phyloP scores from a whole-genome alignment of 345 rosid genomes.

The Camelina sativa region DNA sequence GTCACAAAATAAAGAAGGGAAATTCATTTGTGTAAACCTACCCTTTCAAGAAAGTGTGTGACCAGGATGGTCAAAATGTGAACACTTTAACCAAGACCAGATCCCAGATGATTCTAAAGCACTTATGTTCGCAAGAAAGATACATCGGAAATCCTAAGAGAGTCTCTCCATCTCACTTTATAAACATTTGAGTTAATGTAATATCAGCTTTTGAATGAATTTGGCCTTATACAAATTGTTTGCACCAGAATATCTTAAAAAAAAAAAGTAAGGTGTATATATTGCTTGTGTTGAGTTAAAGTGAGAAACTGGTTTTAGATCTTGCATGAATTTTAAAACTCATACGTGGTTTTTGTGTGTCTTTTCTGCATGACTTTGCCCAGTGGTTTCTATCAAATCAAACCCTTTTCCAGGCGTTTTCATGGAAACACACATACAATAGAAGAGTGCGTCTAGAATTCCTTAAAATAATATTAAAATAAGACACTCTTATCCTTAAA shows the following conservation, averaged over 20 bases:
- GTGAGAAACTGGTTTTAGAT: conserved; percentile 28
- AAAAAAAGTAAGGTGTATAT: background rate
- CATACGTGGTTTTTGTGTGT: conserved; percentile 3
- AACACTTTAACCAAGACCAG: conserved; percentile 40
- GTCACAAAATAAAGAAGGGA: conserved; percentile 3
- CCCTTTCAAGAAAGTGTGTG: conserved; percentile 40
- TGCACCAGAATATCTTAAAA: background rate
- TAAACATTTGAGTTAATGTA: background rate
- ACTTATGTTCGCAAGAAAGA: conserved; percentile 5
- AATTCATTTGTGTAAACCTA: conserved; percentile 23
- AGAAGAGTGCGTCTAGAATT: conserved; percentile 26
- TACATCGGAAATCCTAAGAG: conserved; percentile 11
- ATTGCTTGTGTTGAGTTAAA: background rate
- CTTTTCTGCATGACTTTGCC: conserved; percentile 21
- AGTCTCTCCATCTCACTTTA: conserved; percentile 15
- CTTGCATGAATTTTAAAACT: conserved; percentile 19
- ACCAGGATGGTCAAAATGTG: conserved; percentile 39
- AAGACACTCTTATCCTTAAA: background rate
- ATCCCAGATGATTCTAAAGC: conserved; percentile 39
- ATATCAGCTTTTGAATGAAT: conserved; percentile 8
- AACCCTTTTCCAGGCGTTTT: conserved; percentile 32
- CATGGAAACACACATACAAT: conserved; percentile 32
- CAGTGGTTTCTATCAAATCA: conserved; percentile 39
- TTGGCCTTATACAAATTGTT: conserved; percentile 12
- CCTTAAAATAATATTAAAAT: background rate